Evolutionary conservation across 2,329 filamentous ascomycete species (phyloP).

Genomic region (Calonectria hongkongensis): DNA sequence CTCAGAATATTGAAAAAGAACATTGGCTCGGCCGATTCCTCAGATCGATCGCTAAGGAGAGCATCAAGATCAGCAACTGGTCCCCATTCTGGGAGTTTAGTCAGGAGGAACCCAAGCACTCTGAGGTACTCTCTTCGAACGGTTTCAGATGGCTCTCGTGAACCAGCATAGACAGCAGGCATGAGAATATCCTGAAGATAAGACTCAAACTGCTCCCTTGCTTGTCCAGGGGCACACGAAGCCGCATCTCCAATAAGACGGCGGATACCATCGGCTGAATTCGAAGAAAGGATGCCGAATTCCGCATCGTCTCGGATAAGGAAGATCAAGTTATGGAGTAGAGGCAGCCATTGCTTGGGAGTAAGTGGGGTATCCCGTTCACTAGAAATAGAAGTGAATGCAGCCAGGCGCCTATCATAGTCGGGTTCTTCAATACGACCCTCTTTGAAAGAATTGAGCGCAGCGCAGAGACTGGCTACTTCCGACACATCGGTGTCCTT

Average conservation of each 20-base stretch:
- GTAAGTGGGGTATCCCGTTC: slow-evolving; percentile 76
- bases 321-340: slow-evolving; percentile 92
- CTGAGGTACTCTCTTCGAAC: slow-evolving; percentile 88
- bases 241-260: slow-evolving; percentile 82
- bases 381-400: slow-evolving; percentile 83
- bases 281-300: slow-evolving; percentile 85
- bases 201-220: slow-evolving; percentile 68
- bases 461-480: slow-evolving; percentile 82
- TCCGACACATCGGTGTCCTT: slow-evolving; percentile 76
- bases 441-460: slow-evolving; percentile 86
- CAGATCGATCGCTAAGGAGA: slow-evolving; percentile 77
- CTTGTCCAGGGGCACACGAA: slow-evolving; percentile 59
- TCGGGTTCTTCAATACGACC: slow-evolving; percentile 89
- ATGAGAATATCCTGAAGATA: slow-evolving; percentile 81
- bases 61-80: slow-evolving; percentile 83
- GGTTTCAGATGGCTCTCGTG: slow-evolving; percentile 86
- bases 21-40: slow-evolving; percentile 78
- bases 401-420: slow-evolving; percentile 86
- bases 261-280: slow-evolving; percentile 87
- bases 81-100: slow-evolving; percentile 80
- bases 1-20: slow-evolving; percentile 97
- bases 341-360: slow-evolving; percentile 86
- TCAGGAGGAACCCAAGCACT: slow-evolving; percentile 86
- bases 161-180: slow-evolving; percentile 84
- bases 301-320: slow-evolving; percentile 92